Base-by-base conservation (phyloP, 2,329 filamentous ascomycete species). In the Fusarium lateritium region DNA sequence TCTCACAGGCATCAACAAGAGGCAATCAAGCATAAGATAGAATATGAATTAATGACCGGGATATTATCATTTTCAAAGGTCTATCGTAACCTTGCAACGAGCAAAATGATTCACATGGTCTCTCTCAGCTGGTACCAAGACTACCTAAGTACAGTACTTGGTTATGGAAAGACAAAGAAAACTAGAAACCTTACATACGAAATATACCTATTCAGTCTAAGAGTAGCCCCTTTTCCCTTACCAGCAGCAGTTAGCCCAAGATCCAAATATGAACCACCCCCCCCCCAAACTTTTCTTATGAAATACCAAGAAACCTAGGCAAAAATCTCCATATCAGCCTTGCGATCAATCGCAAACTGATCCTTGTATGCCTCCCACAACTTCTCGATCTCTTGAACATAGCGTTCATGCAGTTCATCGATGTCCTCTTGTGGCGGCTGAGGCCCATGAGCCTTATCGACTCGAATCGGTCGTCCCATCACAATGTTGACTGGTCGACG, bases 401-500 rank as follows among this genome's bases (percentile, higher is more conserved):
- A 99, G 70, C 89, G 81, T 22, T 83, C 84, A 79, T 98, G 96
- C 63, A 98, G 83, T 71, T 91, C 83, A 75, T 97, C 91, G 65
- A 98, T 89, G 72, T 97, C 94, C 9, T 85, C 85, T 63, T 91
- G 88, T 24, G 91, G 86, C 2, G 95, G 92, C 64, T 89, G 88
- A 34, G 75, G 69, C n/a, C 77, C 78, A 42, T 87, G 82, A 21
- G 85, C 81, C 65, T 86, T 85, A 51, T 87, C 82, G 7, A 97
- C 91, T 66, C 85, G 83, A 65, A 98, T 94, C 0, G 95, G 94
- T 53, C 88, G 86, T 5, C 95, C 95, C 15, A 97, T 92, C 14
- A 99, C 94, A 47, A 98, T 89, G 76, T 98, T 96, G 62, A 99
- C 83, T 13, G 94, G 91, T 51, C 91, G 86, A 14, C 96, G 89